These are phyloP conservation scores for Psidium guajava DNA, from an alignment of 345 rosid genomes.

Conservation along the genomic window DNA sequence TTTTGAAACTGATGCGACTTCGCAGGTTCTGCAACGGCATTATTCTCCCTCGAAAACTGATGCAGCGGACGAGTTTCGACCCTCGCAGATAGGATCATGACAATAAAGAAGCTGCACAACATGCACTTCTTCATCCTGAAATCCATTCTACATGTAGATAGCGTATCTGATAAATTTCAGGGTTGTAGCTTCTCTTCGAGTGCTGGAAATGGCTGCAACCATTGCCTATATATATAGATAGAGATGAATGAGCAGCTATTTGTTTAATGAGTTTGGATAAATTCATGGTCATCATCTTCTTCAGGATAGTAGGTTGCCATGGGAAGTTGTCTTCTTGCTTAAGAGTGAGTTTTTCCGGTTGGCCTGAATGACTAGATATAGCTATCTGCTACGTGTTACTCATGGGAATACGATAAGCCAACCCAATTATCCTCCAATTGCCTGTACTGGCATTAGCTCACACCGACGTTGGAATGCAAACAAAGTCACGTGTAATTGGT, in stretches of 20 bases:
- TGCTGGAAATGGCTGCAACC: neutral
- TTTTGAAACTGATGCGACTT: neutral
- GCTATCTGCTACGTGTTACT: neutral
- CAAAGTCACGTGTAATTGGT: neutral
- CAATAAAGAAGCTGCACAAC: neutral
- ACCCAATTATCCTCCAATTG: neutral
- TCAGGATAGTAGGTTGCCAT: neutral
- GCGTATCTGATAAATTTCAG: neutral
- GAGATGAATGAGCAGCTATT: neutral
- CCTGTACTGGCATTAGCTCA: neutral
- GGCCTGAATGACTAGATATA: neutral
- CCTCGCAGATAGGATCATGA: neutral
- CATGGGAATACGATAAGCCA: neutral
- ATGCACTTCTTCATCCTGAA: neutral
- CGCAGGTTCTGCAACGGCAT: neutral
- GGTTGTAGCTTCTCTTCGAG: slow-evolving; percentile 1
- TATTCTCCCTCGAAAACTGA: neutral
- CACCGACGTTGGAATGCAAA: neutral
- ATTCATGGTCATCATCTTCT: neutral
- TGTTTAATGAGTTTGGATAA: neutral
- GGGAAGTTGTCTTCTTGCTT: neutral
- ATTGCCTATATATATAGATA: neutral
- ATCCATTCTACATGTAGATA: neutral
- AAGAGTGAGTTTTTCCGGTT: neutral
- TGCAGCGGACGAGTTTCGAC: neutral